phyloP scores from a whole-genome alignment of 768 basidiomycete genomes.

The Boletus pseudo-olivaceus region DNA sequence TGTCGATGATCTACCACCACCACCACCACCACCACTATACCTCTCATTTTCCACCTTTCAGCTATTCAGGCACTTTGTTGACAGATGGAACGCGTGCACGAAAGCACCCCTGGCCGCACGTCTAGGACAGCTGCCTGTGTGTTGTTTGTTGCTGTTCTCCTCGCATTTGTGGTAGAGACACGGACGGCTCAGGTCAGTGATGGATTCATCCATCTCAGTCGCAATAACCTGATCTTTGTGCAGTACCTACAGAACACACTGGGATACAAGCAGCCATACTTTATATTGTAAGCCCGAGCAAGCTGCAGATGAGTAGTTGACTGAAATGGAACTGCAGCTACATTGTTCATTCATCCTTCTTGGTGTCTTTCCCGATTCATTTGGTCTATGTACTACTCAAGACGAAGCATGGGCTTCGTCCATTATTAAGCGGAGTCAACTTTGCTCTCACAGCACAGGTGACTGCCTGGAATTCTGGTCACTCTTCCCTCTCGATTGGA shows the following conservation, averaged over 20 bases:
- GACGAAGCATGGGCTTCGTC: constrained; percentile 43
- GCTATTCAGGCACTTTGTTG: not conserved
- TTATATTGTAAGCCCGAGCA: constrained; percentile 66
- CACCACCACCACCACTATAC: not conserved
- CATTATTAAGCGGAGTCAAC: constrained; percentile 51
- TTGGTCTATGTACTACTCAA: constrained; percentile 57
- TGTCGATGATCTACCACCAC: not conserved
- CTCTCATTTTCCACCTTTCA: not conserved
- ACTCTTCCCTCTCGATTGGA: constrained; percentile 1
- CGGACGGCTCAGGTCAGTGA: constrained; percentile 67
- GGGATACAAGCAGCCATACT: constrained; percentile 82
- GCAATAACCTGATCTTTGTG: constrained; percentile 3
- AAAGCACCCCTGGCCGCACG: not conserved
- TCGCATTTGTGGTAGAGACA: constrained; percentile 76
- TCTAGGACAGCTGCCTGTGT: constrained; percentile 44
- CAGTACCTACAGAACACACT: constrained; percentile 79
- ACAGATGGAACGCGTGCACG: constrained; percentile 5
- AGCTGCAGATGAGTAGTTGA: not conserved
- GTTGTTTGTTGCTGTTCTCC: constrained; percentile 56
- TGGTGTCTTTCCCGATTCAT: constrained; percentile 80
- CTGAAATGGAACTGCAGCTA: constrained; percentile 48
- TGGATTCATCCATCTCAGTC: not conserved
- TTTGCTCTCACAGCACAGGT: constrained; percentile 41
- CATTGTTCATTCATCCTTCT: constrained; percentile 80
- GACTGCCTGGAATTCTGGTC: constrained; percentile 5